These are phyloP conservation scores for Neurospora tetrasperma DNA, from an alignment of 495 filamentous ascomycete species.

Conservation along the genomic window DNA sequence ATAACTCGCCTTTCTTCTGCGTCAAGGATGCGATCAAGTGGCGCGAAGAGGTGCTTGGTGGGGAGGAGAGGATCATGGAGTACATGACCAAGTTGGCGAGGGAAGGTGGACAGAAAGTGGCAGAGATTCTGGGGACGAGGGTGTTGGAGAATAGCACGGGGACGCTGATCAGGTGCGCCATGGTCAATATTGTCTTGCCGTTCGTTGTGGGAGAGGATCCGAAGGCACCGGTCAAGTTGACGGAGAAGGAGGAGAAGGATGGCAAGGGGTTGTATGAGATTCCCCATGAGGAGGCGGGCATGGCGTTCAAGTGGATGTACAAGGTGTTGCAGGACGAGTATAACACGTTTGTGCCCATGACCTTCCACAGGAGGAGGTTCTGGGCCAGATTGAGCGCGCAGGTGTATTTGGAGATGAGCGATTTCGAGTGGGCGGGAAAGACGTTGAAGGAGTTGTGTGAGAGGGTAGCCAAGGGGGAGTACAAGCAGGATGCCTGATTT, in stretches of 20 bases:
- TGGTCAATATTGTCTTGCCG: conserved; percentile 70
- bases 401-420: conserved; percentile 63
- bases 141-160: conserved; percentile 50
- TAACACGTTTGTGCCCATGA: conserved; percentile 60
- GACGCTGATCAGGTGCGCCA: conserved; percentile 35
- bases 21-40: conserved; percentile 60
- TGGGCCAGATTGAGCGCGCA: conserved; percentile 73
- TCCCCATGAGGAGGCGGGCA: conserved; percentile 20
- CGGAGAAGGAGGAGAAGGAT: conserved; percentile 7
- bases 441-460: conserved; percentile 52
- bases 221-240: conserved; percentile 9
- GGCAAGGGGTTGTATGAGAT: conserved; percentile 24
- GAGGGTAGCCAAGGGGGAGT: conserved; percentile 47
- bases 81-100: conserved; percentile 50
- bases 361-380: conserved; percentile 44
- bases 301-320: conserved; percentile 48
- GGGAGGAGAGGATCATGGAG: conserved; percentile 54
- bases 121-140: conserved; percentile 56
- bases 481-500: conserved; percentile 9
- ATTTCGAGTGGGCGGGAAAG: conserved; percentile 64
- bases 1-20: conserved; percentile 60
- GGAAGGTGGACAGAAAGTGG: conserved; percentile 47
- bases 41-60: conserved; percentile 57
- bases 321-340: conserved; percentile 45
- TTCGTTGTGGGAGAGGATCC: conserved; percentile 22